Base-by-base conservation (phyloP, 768 basidiomycete species). In the Tulasnella sp. region DNA sequence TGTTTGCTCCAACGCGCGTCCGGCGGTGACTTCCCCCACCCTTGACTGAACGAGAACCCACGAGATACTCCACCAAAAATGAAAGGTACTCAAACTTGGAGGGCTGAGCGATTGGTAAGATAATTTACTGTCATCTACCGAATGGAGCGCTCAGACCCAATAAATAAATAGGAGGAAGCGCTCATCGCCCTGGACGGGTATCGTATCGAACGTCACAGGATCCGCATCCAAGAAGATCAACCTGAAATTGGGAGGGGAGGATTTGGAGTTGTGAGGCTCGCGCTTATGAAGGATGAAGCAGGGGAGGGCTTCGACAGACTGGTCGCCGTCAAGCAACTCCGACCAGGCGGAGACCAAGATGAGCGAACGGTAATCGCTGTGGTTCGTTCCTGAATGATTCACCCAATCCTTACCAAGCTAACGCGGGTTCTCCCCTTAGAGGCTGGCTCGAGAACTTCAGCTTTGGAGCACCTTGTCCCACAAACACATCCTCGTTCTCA, bases 1-100 rank as follows among this genome's bases (percentile, higher is more conserved):
- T 64, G 60, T 64, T 64, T 64, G 60, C 60, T 64, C 60, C 20
- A 64, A 22, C 60, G 60, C 60, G 60, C 60, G 20, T 31, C 60
- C 54, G 18, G 20, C n/a, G 6, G 8, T 31, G 60, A 64, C 60
- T 64, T 64, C 60, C 60, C n/a, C 60, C 60, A 64, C 60, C 60
- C 6, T 7, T 6, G 6, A 37, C 1, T 64, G 9, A 1, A 24
- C 60, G 2, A 64, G n/a, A 18, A 50, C 22, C 48, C 22, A 1
- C 48, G 3, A 50, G 16, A 50, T 18, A 8, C 18, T 50, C 48
- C 48, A 16, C 16, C 37, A 16, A 50, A 3, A 28, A 64, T 64
- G 60, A n/a, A 22, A 1, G 60, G 3, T 1, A 64, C 24, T 64
- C 5, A 31, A 64, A 18, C 24, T 31, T 64, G 60, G 60, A 64